Base-by-base conservation (phyloP, 768 basidiomycete genomes). In the Leccinum obscurum region DNA sequence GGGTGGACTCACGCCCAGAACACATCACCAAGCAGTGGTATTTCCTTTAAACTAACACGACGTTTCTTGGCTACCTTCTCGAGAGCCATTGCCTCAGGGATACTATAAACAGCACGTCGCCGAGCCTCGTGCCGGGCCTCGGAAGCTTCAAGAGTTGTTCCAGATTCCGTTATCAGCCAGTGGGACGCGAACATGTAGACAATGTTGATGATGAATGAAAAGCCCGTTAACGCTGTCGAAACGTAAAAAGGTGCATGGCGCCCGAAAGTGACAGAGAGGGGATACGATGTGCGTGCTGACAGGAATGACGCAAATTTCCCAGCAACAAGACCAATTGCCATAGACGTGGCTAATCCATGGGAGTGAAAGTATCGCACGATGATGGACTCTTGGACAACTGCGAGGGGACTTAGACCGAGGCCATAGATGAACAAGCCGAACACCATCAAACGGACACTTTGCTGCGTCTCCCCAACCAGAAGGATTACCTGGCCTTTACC, bases 371-470 rank as follows among this genome's bases (percentile, higher is more conserved):
- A 90, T 26, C 88, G 87, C 48, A 92, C 88, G 55, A 93, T 90
- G 63, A 92, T 92, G 6, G 88, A 88, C 72, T 93, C 92, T 75
- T 90, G 92, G 1, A 89, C 86, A 7, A 94, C 92, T 1, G 90
- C 85, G 6, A 94, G 77, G 1, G 92, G 92, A 64, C 88, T 87
- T 49, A 90, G 79, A 3, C 91, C 92, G 3, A 93, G 76, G 7
- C 92, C 92, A 66, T 90, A 93, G 48, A 92, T 75, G 64, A 92
- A 92, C 59, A 93, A 78, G 2, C 92, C 92, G 22, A 88, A 66
- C 3, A 85, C 81, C 89, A 92, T 92, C 26, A 86, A 56, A 13
- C 83, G 82, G n/a, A 92, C 79, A 66, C 79, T 81, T 24, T 78
- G 80, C 52, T 77, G 79, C 6, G 82, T 77, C 65, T 89, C 85